Base-by-base conservation (phyloP, 2,329 filamentous ascomycete genomes). In the Clonostachys chloroleuca region DNA sequence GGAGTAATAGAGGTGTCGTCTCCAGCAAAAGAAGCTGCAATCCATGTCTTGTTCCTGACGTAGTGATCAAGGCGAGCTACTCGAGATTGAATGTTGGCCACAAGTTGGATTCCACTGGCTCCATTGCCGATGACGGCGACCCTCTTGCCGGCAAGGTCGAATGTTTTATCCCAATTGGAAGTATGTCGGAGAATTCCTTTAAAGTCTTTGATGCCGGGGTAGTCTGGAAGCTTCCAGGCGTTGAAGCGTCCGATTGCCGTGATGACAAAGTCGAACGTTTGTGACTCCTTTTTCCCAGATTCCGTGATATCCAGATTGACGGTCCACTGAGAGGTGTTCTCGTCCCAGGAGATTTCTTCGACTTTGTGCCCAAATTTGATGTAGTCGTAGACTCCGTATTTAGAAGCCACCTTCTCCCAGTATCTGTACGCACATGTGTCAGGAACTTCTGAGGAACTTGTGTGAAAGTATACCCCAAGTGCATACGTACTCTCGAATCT, bases 1-100 rank as follows among this genome's bases (percentile, higher is more conserved):
- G 83, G 72, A 34, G 75, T 76, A 1, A 79, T 66, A 33, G 74
- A 77, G 34, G 80, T 74, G 54, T 77, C 65, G 49, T 77, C 66
- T 34, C 78, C 72, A 0, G 77, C 78, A 62, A 82, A 85, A 12
- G 80, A 80, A 2, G 78, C 73, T 0, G 84, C 80, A 30, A 88
- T 80, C 85, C 85, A 89, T 0, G 84, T 87, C 33, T 70, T 76
- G 54, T 77, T 83, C 10, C 84, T 70, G 2, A 76, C 81, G 52
- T 86, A 87, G 60, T 86, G 81, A 52, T 87, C 81, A 1, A 87
- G 66, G 3, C 70, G 75, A 2, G 53, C 56, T 2, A 75, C 76
- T 0, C 56, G 56, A 30, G 69, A 68, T 47, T 81, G 78, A 2
- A 83, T 53, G 42, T 78, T 78, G 1, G 78, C 65, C 0, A 77